These are phyloP conservation scores for Lasiosphaeriaceae sp. DNA, from an alignment of 495 filamentous ascomycete genomes.

Conservation along the genomic window DNA sequence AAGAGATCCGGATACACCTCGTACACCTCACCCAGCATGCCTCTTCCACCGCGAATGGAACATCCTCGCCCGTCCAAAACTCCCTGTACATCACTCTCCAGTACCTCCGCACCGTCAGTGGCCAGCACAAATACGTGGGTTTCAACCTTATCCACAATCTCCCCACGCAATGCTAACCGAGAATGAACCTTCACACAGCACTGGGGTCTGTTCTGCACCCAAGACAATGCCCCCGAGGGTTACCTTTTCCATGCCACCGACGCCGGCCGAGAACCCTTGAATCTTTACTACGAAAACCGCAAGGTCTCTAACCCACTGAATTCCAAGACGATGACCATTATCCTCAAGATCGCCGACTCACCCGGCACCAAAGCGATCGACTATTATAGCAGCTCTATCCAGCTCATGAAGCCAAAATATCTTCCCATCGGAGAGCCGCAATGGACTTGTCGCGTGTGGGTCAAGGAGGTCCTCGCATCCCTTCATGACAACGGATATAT, in stretches of 20 bases:
- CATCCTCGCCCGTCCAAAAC: neutral
- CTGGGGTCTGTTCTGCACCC: neutral
- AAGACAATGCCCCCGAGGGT: neutral
- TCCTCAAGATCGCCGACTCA: neutral
- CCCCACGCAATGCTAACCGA: too few relatives aligned
- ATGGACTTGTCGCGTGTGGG: conserved; percentile 7
- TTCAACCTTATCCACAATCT: too few relatives aligned
- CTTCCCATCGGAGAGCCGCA: neutral
- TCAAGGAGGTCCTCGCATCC: neutral
- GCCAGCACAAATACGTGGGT: neutral
- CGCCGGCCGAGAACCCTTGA: neutral
- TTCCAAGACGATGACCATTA: neutral
- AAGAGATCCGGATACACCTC: too few relatives aligned
- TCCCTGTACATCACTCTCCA: neutral
- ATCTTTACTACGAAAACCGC: neutral
- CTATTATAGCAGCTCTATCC: neutral
- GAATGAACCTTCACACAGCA: neutral
- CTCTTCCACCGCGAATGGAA: too few relatives aligned
- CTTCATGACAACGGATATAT: neutral
- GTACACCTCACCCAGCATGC: too few relatives aligned
- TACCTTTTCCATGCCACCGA: neutral
- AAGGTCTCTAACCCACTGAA: neutral
- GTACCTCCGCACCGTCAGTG: neutral
- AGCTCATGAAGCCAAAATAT: conserved; percentile 1
- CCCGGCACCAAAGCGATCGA: neutral